Conservation (phyloP, 2,329 filamentous ascomycete species). For the Thelonectria olida region DNA sequence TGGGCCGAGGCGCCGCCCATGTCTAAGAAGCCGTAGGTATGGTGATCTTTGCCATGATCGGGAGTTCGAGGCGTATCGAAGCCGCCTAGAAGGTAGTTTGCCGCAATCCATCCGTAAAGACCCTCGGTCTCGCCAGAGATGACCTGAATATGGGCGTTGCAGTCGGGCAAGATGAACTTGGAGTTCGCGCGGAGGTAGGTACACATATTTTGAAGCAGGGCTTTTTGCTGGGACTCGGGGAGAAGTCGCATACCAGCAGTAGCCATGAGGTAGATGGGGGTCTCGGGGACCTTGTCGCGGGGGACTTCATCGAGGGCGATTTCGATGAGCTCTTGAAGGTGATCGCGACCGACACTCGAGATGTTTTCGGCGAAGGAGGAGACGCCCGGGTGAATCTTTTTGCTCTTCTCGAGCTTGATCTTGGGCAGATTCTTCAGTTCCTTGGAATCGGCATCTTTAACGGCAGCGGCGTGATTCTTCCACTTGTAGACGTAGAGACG, state of each 20-base stretch:
- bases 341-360: constrained; percentile 79
- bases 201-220: constrained; percentile 82
- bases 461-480: constrained; percentile 77
- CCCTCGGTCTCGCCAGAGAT: constrained; percentile 97
- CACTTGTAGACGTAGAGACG: constrained; percentile 94
- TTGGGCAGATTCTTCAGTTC: constrained; percentile 75
- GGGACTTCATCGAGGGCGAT: constrained; percentile 86
- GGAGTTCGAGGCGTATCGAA: constrained; percentile 83
- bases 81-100: constrained; percentile 92
- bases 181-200: constrained; percentile 81
- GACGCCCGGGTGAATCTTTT: constrained; percentile 93
- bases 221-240: constrained; percentile 74
- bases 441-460: constrained; percentile 56
- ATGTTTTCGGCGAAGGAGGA: constrained; percentile 87
- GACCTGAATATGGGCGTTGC: constrained; percentile 87
- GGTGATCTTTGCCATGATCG: constrained; percentile 84
- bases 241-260: constrained; percentile 95
- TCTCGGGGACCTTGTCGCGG: constrained; percentile 77
- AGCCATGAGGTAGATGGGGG: constrained; percentile 93
- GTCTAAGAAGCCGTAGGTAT: constrained; percentile 96
- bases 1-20: constrained; percentile 99
- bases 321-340: constrained; percentile 81
- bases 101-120: constrained; percentile 95
- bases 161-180: constrained; percentile 88
- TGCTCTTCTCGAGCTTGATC: constrained; percentile 85